Percentiles rank a stretch among this genome's conserved stretches.
These are phyloP conservation scores for Penicillium psychrosexuale DNA, from an alignment of 2,329 filamentous ascomycete genomes.

Conservation along the genomic window DNA sequence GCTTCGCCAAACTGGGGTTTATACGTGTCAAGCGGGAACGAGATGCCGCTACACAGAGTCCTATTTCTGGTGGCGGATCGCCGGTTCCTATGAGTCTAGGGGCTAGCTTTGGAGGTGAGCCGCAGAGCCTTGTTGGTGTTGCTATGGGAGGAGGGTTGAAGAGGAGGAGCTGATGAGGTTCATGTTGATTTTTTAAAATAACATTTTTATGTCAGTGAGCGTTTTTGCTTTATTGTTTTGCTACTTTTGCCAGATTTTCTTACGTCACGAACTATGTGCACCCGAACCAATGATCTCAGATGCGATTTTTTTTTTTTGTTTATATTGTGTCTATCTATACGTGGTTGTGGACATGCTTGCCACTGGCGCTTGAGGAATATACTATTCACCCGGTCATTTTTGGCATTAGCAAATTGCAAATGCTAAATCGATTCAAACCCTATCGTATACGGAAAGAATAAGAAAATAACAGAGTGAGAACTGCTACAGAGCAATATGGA, in stretches of 20 bases:
- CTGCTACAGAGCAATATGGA: neutral
- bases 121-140: conserved; percentile 38
- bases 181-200: neutral
- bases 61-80: conserved; percentile 20
- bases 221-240: neutral
- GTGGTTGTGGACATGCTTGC: neutral
- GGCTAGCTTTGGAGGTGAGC: conserved; percentile 28
- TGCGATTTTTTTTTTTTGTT: neutral
- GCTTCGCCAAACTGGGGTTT: conserved; percentile 85
- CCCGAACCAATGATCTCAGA: neutral
- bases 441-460: neutral
- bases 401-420: neutral
- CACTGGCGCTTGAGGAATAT: neutral
- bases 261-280: neutral
- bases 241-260: neutral
- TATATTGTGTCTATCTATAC: neutral
- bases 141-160: conserved; percentile 30
- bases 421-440: neutral
- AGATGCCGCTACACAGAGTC: conserved; percentile 31
- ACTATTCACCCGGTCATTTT: neutral
- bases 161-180: conserved; percentile 26
- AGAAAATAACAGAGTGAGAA: neutral
- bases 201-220: conserved; percentile 2
- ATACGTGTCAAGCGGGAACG: conserved; percentile 70
- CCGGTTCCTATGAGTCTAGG: conserved; percentile 12